Conservation (phyloP, 768 basidiomycete genomes). For the Mycena floridula region DNA sequence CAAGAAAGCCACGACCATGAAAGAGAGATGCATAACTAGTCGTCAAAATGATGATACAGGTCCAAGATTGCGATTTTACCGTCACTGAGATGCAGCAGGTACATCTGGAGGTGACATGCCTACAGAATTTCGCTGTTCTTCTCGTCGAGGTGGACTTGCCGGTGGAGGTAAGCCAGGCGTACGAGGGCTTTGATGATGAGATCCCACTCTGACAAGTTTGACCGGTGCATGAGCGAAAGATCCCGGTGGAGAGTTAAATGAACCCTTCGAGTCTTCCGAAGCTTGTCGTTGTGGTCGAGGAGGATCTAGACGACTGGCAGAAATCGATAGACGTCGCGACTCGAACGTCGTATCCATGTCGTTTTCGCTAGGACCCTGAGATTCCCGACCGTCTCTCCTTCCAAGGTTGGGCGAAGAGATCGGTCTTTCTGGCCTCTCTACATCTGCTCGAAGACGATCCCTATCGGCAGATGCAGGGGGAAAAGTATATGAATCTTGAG, state of each 20-base stretch:
- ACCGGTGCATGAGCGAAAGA: conserved; percentile 22
- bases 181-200: conserved; percentile 1
- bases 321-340: conserved; percentile 41
- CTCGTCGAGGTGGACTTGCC: not conserved
- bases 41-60: too few relatives aligned
- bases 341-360: conserved; percentile 47
- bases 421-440: conserved; percentile 26
- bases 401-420: conserved; percentile 35
- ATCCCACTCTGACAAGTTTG: conserved; percentile 10
- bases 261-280: conserved; percentile 8
- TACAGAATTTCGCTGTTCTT: too few relatives aligned
- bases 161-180: not conserved
- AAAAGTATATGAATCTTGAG: conserved; percentile 39
- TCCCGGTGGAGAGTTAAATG: conserved; percentile 26
- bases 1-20: not conserved
- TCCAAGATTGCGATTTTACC: too few relatives aligned
- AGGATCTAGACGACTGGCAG: conserved; percentile 44
- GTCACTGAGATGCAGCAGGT: too few relatives aligned
- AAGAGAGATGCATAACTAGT: too few relatives aligned
- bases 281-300: conserved; percentile 17
- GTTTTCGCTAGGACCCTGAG: conserved; percentile 30
- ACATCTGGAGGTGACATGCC: too few relatives aligned
- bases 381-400: conserved; percentile 28
- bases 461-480: conserved; percentile 31
- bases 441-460: conserved; percentile 4